Conservation (phyloP, 305 asterid species). For the Rubia peregrina region DNA sequence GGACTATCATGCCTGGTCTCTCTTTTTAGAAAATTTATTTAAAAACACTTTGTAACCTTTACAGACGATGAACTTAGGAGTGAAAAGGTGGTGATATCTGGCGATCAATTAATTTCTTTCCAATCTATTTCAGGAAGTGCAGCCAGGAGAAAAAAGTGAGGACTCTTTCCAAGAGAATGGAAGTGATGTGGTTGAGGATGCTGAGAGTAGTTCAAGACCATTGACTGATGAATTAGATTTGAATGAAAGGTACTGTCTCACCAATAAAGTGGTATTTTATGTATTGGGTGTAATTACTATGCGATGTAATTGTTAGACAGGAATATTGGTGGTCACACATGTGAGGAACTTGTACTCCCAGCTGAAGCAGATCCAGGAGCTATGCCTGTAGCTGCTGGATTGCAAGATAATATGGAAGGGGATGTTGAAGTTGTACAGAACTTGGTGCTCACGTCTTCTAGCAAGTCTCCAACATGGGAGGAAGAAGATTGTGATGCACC, state of each 20-base stretch:
- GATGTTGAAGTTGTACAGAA: slow-evolving; percentile 36
- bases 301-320: slow-evolving; percentile 40
- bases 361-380: slow-evolving; percentile 40
- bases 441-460: slow-evolving; percentile 41
- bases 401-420: slow-evolving; percentile 39
- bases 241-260: slow-evolving; percentile 46
- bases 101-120: background rate
- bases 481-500: slow-evolving; percentile 69
- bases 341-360: slow-evolving; percentile 38
- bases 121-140: slow-evolving; percentile 39
- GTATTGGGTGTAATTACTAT: slow-evolving; percentile 19
- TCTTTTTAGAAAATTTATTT: background rate
- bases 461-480: slow-evolving; percentile 43
- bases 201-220: slow-evolving; percentile 36
- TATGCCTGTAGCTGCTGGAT: slow-evolving; percentile 32
- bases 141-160: slow-evolving; percentile 34
- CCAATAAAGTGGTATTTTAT: background rate
- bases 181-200: slow-evolving; percentile 36
- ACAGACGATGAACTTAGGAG: background rate
- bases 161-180: slow-evolving; percentile 55
- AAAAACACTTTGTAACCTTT: background rate
- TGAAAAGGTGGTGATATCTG: background rate
- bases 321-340: slow-evolving; percentile 30
- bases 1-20: background rate
- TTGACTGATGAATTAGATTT: slow-evolving; percentile 35